phyloP scores from a whole-genome alignment of 805 yeast species.

The Groenewaldozyma salmanticensis region DNA sequence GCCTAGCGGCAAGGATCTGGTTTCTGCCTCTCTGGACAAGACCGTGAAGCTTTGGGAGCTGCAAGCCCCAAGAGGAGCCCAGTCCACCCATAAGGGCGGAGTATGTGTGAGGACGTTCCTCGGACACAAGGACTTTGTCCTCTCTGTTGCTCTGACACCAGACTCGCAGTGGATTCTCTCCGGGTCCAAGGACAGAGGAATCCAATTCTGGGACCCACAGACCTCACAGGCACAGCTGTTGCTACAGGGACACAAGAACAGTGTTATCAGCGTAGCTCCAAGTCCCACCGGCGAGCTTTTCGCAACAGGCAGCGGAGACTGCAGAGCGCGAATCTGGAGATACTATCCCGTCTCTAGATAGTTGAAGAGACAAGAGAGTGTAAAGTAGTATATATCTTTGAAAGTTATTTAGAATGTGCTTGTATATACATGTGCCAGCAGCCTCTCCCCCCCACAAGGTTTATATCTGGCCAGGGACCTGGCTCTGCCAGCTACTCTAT shows the following conservation, averaged over 20 bases:
- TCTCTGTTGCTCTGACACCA: slow-evolving; percentile 89
- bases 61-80: slow-evolving; percentile 38
- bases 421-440: too few relatives aligned
- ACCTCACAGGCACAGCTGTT: slow-evolving; percentile 87
- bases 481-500: too few relatives aligned
- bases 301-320: slow-evolving; percentile 97
- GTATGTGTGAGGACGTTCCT: slow-evolving; percentile 82
- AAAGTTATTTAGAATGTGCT: too few relatives aligned
- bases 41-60: slow-evolving; percentile 94
- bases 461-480: too few relatives aligned
- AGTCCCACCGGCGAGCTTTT: slow-evolving; percentile 80
- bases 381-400: too few relatives aligned
- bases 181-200: slow-evolving; percentile 96
- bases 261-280: slow-evolving; percentile 90
- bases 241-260: slow-evolving; percentile 95
- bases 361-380: too few relatives aligned
- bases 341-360: slow-evolving; percentile 25
- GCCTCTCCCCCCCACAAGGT: too few relatives aligned
- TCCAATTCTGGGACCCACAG: slow-evolving; percentile 89
- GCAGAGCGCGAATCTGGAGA: slow-evolving; percentile 94
- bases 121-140: slow-evolving; percentile 94
- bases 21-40: slow-evolving; percentile 90
- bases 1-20: slow-evolving; percentile 82
- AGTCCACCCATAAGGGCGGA: slow-evolving; percentile 30
- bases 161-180: slow-evolving; percentile 84